Evolutionary conservation across 164 flowering plant genomes (phyloP).

Genomic region (Chimonanthus salicifolius): DNA sequence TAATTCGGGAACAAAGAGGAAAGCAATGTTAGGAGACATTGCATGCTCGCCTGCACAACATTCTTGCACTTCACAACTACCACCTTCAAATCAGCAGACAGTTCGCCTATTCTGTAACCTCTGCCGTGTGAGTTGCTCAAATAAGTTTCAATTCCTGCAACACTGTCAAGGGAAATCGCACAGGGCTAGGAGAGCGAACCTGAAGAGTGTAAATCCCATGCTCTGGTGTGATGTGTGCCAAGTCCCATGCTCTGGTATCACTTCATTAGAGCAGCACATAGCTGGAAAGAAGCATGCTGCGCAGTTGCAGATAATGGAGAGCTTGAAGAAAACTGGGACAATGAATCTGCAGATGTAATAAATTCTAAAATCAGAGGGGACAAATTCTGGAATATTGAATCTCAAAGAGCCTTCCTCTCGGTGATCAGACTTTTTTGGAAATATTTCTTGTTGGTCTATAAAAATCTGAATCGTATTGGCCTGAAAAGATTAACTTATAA

Average conservation of each 20-base stretch:
- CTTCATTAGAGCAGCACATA: slow-evolving; percentile 1
- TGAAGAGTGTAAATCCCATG: not conserved
- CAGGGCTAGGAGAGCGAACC: not conserved
- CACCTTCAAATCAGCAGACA: not conserved
- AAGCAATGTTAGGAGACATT: too few species aligned
- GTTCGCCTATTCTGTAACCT: not conserved
- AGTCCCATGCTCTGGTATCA: not conserved
- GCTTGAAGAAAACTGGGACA: too few species aligned
- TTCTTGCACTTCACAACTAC: not conserved
- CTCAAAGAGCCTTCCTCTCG: too few species aligned
- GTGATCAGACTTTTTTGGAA: too few species aligned
- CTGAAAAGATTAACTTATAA: too few species aligned
- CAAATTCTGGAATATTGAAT: too few species aligned
- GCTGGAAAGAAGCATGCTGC: slow-evolving; percentile 3
- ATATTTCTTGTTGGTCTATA: too few species aligned
- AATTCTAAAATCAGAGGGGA: too few species aligned
- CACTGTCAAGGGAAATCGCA: slow-evolving; percentile 1
- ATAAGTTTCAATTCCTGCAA: not conserved
- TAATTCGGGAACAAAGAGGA: too few species aligned
- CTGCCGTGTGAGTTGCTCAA: not conserved
- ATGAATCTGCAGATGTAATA: too few species aligned
- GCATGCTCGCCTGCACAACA: too few species aligned
- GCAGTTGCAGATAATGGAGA: not conserved
- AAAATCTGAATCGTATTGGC: too few species aligned
- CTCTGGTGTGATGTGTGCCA: not conserved